Evolutionary conservation across 1,284 basidiomycete genomes (phyloP).

Genomic region (Boletus albobrunnescens): DNA sequence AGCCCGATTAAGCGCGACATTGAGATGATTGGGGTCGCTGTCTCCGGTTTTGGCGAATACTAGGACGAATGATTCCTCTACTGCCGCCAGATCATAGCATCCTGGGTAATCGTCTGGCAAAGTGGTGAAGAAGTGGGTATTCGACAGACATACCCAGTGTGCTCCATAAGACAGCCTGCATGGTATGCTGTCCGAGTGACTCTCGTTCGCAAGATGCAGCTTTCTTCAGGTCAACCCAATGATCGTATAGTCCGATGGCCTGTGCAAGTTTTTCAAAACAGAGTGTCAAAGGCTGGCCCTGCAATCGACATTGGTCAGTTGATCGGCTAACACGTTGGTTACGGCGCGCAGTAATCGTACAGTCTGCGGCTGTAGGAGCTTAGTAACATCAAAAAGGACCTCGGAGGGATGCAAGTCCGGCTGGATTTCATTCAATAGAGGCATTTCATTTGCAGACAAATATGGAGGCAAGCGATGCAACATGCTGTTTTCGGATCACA

Average conservation of each 20-base stretch:
- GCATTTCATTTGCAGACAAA: slow-evolving; percentile 39
- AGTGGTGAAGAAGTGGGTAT: not conserved
- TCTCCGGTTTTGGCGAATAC: slow-evolving; percentile 58
- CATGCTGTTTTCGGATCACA: slow-evolving; percentile 43
- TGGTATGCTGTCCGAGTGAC: slow-evolving; percentile 67
- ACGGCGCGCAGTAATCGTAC: slow-evolving; percentile 16
- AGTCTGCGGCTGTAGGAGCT: slow-evolving; percentile 32
- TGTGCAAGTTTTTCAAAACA: slow-evolving; percentile 66
- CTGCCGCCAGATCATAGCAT: slow-evolving; percentile 57
- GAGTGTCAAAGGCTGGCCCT: slow-evolving; percentile 72
- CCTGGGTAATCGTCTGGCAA: slow-evolving; percentile 40
- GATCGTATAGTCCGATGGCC: slow-evolving; percentile 65
- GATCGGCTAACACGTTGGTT: not conserved
- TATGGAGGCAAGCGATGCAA: slow-evolving; percentile 58
- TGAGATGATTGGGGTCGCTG: slow-evolving; percentile 58
- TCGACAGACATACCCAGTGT: slow-evolving; percentile 48
- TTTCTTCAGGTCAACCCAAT: slow-evolving; percentile 58
- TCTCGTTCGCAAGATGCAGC: slow-evolving; percentile 50
- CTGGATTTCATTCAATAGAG: slow-evolving; percentile 68
- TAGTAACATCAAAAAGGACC: slow-evolving; percentile 59
- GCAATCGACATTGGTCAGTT: slow-evolving; percentile 15
- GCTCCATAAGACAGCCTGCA: slow-evolving; percentile 69
- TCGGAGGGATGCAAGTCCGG: slow-evolving; percentile 71
- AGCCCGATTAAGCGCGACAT: slow-evolving; percentile 58
- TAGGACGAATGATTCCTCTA: slow-evolving; percentile 67